phyloP scores from a whole-genome alignment of 768 basidiomycete species.

The Fomitopsis pulvina region DNA sequence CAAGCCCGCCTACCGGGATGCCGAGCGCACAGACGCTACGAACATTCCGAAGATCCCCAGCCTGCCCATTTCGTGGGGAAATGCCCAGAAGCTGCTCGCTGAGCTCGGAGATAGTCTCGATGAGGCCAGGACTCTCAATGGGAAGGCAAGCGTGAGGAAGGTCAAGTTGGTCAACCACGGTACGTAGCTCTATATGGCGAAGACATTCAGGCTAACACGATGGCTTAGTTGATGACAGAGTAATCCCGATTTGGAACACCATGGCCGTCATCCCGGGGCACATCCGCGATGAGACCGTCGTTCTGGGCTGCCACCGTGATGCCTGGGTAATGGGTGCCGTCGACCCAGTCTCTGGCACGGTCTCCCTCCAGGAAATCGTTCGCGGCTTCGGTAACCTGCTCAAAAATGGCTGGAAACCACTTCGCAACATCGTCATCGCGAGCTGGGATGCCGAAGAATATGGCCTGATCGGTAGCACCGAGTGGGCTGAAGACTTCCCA shows the following conservation, averaged over 20 bases:
- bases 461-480: conserved; percentile 80
- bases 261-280: conserved; percentile 81
- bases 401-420: conserved; percentile 79
- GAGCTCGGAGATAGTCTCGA: conserved; percentile 35
- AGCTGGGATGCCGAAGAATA: conserved; percentile 82
- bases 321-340: conserved; percentile 77
- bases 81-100: conserved; percentile 56
- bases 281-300: conserved; percentile 76
- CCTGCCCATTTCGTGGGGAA: conserved; percentile 82
- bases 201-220: neutral
- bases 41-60: conserved; percentile 77
- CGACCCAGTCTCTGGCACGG: conserved; percentile 78
- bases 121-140: conserved; percentile 39
- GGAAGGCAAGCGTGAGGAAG: conserved; percentile 39
- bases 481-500: conserved; percentile 91
- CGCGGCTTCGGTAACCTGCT: conserved; percentile 66
- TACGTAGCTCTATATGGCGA: conserved; percentile 36
- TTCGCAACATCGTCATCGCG: conserved; percentile 68
- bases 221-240: conserved; percentile 57
- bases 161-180: conserved; percentile 56
- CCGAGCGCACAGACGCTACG: conserved; percentile 51
- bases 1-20: conserved; percentile 77
- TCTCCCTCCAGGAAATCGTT: conserved; percentile 70
- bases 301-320: conserved; percentile 87
- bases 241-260: conserved; percentile 89